phyloP scores from a whole-genome alignment of 2,329 filamentous ascomycete species.

The Bipolaris bicolor region DNA sequence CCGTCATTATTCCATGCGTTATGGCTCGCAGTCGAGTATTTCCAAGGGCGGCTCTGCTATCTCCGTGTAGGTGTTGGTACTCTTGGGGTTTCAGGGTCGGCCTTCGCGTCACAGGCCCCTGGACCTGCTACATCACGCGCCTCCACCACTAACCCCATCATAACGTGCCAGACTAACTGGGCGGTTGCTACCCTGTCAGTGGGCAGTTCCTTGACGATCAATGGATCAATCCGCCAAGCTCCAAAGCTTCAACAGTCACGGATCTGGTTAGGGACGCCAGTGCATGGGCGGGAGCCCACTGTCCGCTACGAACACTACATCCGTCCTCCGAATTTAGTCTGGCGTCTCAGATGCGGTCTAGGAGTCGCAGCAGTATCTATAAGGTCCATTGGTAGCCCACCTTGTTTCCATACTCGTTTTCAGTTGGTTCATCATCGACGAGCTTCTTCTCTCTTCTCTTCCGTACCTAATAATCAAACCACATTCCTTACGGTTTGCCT shows the following conservation, averaged over 20 bases:
- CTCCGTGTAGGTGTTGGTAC: constrained; percentile 44
- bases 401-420: constrained; percentile 47
- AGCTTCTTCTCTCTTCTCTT: constrained; percentile 38
- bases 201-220: constrained; percentile 37
- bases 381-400: constrained; percentile 48
- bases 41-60: constrained; percentile 35
- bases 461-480: constrained; percentile 45
- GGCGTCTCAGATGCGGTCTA: constrained; percentile 46
- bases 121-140: constrained; percentile 46
- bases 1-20: constrained; percentile 36
- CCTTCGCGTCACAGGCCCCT: constrained; percentile 47
- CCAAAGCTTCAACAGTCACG: constrained; percentile 43
- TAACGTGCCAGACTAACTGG: constrained; percentile 28
- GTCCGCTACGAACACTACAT: constrained; percentile 42
- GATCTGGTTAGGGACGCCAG: constrained; percentile 37
- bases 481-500: constrained; percentile 46
- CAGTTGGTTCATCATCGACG: constrained; percentile 47
- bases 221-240: constrained; percentile 37
- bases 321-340: constrained; percentile 47
- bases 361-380: constrained; percentile 43
- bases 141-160: constrained; percentile 38
- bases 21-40: constrained; percentile 18
- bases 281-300: constrained; percentile 42
- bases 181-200: constrained; percentile 37
- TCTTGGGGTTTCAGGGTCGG: constrained; percentile 42